A percentile compares a stretch with the other conserved stretches of the same genome.
phyloP scores from a whole-genome alignment of 495 filamentous ascomycete genomes.

The Trichoderma virens region DNA sequence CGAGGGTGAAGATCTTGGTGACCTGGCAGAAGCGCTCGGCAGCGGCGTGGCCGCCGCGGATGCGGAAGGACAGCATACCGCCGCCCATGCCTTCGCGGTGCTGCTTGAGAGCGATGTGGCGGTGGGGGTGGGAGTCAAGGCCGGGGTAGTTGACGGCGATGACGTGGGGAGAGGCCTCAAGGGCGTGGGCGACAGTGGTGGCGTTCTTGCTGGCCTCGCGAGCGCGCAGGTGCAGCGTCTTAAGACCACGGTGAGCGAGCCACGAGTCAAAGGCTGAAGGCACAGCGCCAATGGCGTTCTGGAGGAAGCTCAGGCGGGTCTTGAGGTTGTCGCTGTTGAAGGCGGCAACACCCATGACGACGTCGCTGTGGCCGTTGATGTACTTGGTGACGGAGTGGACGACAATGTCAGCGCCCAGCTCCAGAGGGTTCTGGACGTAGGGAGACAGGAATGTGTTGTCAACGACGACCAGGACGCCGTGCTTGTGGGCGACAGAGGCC shows the following conservation, averaged over 20 bases:
- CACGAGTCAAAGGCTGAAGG: conserved; percentile 95
- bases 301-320: conserved; percentile 76
- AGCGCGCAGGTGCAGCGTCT: conserved; percentile 91
- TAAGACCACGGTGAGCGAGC: conserved; percentile 96
- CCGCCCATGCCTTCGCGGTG: conserved; percentile 93
- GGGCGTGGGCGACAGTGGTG: conserved; percentile 61
- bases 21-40: conserved; percentile 88
- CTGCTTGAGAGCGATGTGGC: conserved; percentile 75
- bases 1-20: conserved; percentile 85
- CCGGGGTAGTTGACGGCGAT: conserved; percentile 92
- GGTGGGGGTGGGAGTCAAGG: conserved; percentile 76
- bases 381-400: conserved; percentile 99
- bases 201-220: conserved; percentile 79
- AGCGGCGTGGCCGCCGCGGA: conserved; percentile 77
- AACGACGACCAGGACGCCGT: conserved; percentile 89
- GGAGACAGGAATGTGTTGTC: conserved; percentile 98
- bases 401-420: conserved; percentile 93
- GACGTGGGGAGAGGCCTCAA: conserved; percentile 76
- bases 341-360: conserved; percentile 97
- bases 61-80: conserved; percentile 95
- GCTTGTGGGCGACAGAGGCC: conserved; percentile 70
- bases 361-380: conserved; percentile 96
- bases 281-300: conserved; percentile 94
- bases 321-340: conserved; percentile 79
- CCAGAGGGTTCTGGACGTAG: conserved; percentile 91